Conservation (phyloP, 1,284 basidiomycete genomes). For the Ustilago vetiveriae region DNA sequence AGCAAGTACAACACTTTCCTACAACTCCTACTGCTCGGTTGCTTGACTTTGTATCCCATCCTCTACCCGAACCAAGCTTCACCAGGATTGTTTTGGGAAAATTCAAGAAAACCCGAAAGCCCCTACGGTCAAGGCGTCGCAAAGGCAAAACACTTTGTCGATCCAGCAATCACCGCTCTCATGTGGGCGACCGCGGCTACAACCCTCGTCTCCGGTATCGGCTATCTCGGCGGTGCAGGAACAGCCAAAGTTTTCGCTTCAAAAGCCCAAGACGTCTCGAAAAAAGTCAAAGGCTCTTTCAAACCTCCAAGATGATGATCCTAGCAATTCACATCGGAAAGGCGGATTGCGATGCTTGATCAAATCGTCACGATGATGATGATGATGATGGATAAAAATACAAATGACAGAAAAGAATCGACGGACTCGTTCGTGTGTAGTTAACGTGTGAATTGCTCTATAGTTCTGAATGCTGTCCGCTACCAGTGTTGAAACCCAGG, state of each 20-base stretch:
- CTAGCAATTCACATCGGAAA: background rate
- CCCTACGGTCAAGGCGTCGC: background rate
- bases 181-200: slow-evolving; percentile 87
- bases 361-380: too few relatives aligned
- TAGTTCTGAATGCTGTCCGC: slow-evolving; percentile 20
- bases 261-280: background rate
- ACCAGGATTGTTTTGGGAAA: slow-evolving; percentile 6
- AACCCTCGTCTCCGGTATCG: slow-evolving; percentile 89
- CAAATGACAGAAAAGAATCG: background rate
- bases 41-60: slow-evolving; percentile 84
- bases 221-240: slow-evolving; percentile 73
- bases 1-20: slow-evolving; percentile 83
- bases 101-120: background rate
- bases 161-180: slow-evolving; percentile 56
- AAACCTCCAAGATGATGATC: background rate
- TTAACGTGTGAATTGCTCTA: slow-evolving; percentile 1
- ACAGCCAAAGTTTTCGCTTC: slow-evolving; percentile 24
- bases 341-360: background rate
- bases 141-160: slow-evolving; percentile 15
- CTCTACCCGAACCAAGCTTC: slow-evolving; percentile 69
- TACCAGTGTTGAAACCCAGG: slow-evolving; percentile 16
- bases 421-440: background rate
- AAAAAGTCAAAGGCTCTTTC: slow-evolving; percentile 4
- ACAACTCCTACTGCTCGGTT: slow-evolving; percentile 88
- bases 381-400: slow-evolving; percentile 11